Evolutionary conservation across 2,329 filamentous ascomycete species (phyloP).

Genomic region (Keithomyces neogunnii): DNA sequence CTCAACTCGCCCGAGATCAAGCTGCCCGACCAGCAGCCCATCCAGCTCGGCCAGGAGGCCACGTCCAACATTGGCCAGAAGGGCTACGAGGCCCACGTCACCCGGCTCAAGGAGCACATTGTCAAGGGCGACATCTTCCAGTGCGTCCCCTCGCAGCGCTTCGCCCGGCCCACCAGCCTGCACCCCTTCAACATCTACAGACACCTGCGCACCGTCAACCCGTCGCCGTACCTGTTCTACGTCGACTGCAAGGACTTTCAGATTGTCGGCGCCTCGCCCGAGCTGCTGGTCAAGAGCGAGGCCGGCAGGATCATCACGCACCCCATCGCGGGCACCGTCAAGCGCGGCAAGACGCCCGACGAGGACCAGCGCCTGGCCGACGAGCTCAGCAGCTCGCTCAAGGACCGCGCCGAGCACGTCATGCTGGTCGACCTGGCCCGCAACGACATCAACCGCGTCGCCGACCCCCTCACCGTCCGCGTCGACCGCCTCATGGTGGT

Average conservation of each 20-base stretch:
- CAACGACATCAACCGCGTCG: slow-evolving; percentile 94
- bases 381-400: slow-evolving; percentile 70
- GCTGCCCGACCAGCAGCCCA: slow-evolving; percentile 66
- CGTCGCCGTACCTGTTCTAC: slow-evolving; percentile 95
- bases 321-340: slow-evolving; percentile 93
- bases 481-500: slow-evolving; percentile 94
- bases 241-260: slow-evolving; percentile 88
- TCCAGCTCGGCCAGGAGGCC: slow-evolving; percentile 67
- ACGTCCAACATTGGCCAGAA: slow-evolving; percentile 83
- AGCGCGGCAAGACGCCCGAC: slow-evolving; percentile 69
- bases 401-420: slow-evolving; percentile 91
- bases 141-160: slow-evolving; percentile 88
- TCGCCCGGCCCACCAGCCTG: slow-evolving; percentile 78
- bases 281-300: slow-evolving; percentile 88
- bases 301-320: slow-evolving; percentile 85
- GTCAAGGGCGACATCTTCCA: slow-evolving; percentile 92
- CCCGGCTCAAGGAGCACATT: slow-evolving; percentile 81
- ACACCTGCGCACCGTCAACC: slow-evolving; percentile 92
- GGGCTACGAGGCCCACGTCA: slow-evolving; percentile 89
- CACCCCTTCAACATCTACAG: slow-evolving; percentile 99
- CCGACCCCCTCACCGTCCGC: slow-evolving; percentile 78
- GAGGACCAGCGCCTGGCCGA: slow-evolving; percentile 75
- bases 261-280: slow-evolving; percentile 89
- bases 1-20: slow-evolving; percentile 69
- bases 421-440: slow-evolving; percentile 96